Evolutionary conservation across 805 yeast genomes (phyloP), one percentile per base, ranked within the genome.

Genomic region (Kodamaea sagamina): DNA sequence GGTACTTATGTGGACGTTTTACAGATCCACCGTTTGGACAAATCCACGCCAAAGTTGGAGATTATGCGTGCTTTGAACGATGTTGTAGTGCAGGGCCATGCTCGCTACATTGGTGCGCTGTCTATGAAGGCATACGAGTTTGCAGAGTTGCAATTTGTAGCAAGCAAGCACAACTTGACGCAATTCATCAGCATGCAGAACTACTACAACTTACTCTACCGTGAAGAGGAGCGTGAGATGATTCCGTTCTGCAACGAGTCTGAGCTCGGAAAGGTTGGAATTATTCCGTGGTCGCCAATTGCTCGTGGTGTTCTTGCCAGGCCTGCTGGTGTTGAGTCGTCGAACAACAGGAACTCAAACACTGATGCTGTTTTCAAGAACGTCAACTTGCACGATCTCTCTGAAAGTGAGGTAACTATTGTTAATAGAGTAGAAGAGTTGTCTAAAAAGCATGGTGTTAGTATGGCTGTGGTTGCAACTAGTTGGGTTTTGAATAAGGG

Each of bases 181-280:
- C 79, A 78, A 55, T 82, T 82, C 49, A 68, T 82, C 42, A 65
- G 75, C 13, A 75, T 80, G 77, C 87, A 82, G 60, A 75, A 75
- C 48, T 74, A 63, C 54, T 78, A 80, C 59, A 81, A 79, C 51
- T 62, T 82, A 47, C 41, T 81, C 3, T 67, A 77, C 50, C 65
- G 88, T n/a, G 86, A 81, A 53, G 86, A 81, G 43, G 88, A 82
- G 56, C 62, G 79, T 12, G 87, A 82, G 54, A 65, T 80, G 72
- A 75, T 71, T 46, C 78, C 76, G 18, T 82, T 65, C 57, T 78
- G 84, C 47, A 41, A 57, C 19, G 48, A 53, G 4, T 61, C 74
- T 16, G 65, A 63, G 36, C 72, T 74, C 11, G 75, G 75, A 9
- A 49, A 51, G 36, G 75, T 82, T 28, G 84, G 82, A 1, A 43